Percentiles rank a stretch among this genome's conserved stretches.
Evolutionary conservation across 2,329 filamentous ascomycete genomes (phyloP).

Genomic region (Talaromyces sp.): DNA sequence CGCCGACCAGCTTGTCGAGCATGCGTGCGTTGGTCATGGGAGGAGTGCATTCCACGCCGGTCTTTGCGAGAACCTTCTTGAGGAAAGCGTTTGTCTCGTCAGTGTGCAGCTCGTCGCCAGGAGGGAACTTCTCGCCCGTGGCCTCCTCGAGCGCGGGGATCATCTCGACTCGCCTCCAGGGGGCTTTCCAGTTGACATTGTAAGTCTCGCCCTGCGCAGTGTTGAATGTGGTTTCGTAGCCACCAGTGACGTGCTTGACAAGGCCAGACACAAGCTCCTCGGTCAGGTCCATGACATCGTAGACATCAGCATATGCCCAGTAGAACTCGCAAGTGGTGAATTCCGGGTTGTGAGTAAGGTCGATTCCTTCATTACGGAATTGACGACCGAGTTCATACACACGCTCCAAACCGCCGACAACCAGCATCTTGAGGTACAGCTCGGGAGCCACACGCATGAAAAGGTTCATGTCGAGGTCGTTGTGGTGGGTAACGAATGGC

Average conservation of each 20-base stretch:
- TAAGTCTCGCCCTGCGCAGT: slow-evolving; percentile 85
- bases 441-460: slow-evolving; percentile 94
- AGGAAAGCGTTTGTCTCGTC: slow-evolving; percentile 85
- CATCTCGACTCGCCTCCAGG: slow-evolving; percentile 94
- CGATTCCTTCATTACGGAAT: slow-evolving; percentile 89
- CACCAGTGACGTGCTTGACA: slow-evolving; percentile 81
- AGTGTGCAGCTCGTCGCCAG: slow-evolving; percentile 83
- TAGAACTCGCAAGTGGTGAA: slow-evolving; percentile 99
- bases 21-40: slow-evolving; percentile 92
- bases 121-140: slow-evolving; percentile 88
- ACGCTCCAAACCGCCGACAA: slow-evolving; percentile 87
- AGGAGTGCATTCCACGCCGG: slow-evolving; percentile 80
- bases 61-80: slow-evolving; percentile 76
- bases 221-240: slow-evolving; percentile 78
- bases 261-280: slow-evolving; percentile 88
- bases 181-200: slow-evolving; percentile 91
- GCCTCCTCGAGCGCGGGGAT: slow-evolving; percentile 86
- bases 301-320: slow-evolving; percentile 84
- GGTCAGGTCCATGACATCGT: slow-evolving; percentile 84
- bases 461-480: slow-evolving; percentile 89
- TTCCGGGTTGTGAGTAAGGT: slow-evolving; percentile 94
- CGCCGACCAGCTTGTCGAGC: slow-evolving; percentile 89
- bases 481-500: slow-evolving; percentile 93
- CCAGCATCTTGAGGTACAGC: slow-evolving; percentile 91
- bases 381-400: slow-evolving; percentile 95